These are phyloP conservation scores for Salvia hispanica DNA, from an alignment of 257 asterid genomes.

Conservation along the genomic window DNA sequence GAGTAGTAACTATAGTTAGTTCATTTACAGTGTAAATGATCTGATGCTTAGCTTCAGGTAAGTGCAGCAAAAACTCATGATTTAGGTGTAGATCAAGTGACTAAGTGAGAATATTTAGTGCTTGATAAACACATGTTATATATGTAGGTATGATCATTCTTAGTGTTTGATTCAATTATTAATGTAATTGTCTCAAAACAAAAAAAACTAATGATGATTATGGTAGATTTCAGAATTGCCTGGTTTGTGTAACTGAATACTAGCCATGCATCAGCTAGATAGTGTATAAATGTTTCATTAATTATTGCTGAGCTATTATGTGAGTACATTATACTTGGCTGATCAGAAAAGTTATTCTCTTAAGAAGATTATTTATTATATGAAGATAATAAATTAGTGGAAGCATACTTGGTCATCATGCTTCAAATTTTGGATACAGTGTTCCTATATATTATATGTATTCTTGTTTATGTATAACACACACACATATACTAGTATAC, in stretches of 20 bases:
- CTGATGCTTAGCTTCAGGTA: background rate
- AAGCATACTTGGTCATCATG: constrained; percentile 30
- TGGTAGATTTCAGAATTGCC: background rate
- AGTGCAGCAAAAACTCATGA: background rate
- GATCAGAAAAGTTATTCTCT: constrained; percentile 17
- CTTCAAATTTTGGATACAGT: constrained; percentile 29
- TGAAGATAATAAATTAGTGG: constrained; percentile 28
- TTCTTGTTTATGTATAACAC: background rate
- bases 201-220: background rate
- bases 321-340: too few relatives aligned
- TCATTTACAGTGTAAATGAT: background rate
- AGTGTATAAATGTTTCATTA: too few relatives aligned
- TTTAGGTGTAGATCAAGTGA: background rate
- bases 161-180: too few relatives aligned
- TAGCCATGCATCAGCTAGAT: background rate
- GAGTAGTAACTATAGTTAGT: background rate
- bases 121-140: too few relatives aligned
- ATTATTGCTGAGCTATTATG: too few relatives aligned
- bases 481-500: too few relatives aligned
- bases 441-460: background rate
- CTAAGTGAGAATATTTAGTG: too few relatives aligned
- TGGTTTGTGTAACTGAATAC: background rate
- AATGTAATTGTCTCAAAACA: background rate
- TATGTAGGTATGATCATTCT: too few relatives aligned
- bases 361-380: constrained; percentile 28